phyloP scores from a whole-genome alignment of 768 basidiomycete genomes.

The Lentinus brumalis region DNA sequence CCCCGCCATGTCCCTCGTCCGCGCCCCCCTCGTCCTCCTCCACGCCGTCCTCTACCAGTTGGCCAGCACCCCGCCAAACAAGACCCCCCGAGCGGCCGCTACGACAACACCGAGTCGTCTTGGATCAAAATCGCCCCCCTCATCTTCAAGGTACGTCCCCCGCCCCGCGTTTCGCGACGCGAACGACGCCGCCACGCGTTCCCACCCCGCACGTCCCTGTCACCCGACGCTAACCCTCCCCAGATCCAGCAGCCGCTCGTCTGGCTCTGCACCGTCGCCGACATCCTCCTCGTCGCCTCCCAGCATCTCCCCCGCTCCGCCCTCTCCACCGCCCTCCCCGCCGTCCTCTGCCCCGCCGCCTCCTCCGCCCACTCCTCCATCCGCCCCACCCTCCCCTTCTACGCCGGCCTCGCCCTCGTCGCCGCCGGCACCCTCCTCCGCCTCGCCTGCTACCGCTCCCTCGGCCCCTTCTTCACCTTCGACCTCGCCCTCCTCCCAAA shows the following conservation, averaged over 20 bases:
- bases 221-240: not conserved
- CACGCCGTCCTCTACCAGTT: slow-evolving; percentile 54
- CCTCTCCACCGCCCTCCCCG: slow-evolving; percentile 17
- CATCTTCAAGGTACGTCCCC: slow-evolving; percentile 50
- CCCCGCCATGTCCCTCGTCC: slow-evolving; percentile 47
- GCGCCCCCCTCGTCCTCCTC: slow-evolving; percentile 48
- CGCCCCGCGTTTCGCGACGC: not conserved
- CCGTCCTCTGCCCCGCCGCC: slow-evolving; percentile 16
- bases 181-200: not conserved
- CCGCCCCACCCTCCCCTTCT: slow-evolving; percentile 20
- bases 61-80: slow-evolving; percentile 60
- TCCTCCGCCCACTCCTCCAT: slow-evolving; percentile 12
- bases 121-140: slow-evolving; percentile 57
- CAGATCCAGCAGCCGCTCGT: slow-evolving; percentile 53
- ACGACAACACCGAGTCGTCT: slow-evolving; percentile 53
- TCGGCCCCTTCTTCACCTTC: slow-evolving; percentile 40
- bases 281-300: slow-evolving; percentile 25
- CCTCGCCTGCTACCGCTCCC: slow-evolving; percentile 32
- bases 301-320: slow-evolving; percentile 19
- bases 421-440: slow-evolving; percentile 22
- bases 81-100: slow-evolving; percentile 50
- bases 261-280: slow-evolving; percentile 36
- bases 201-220: not conserved
- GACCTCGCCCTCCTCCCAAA: slow-evolving; percentile 34
- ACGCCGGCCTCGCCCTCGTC: slow-evolving; percentile 21